Percentiles rank a stretch among this genome's conserved stretches.
These are phyloP conservation scores for Leccinum barrowsii DNA, from an alignment of 768 basidiomycete genomes.

Conservation along the genomic window DNA sequence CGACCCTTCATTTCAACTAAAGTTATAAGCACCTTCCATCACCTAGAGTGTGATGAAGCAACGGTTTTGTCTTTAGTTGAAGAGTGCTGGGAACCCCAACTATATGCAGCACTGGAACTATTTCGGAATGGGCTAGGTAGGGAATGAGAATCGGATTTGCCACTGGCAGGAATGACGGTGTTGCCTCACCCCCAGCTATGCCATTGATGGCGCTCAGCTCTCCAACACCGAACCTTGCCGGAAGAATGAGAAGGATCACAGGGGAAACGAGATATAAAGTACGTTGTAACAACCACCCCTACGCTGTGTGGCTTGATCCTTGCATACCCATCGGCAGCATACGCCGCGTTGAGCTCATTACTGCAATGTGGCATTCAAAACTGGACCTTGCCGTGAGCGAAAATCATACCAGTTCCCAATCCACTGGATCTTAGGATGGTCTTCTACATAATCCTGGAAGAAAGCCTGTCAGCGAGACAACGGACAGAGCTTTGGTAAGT, in stretches of 20 bases:
- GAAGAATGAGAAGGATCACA: background rate
- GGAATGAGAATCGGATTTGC: conserved; percentile 1
- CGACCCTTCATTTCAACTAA: background rate
- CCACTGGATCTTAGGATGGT: conserved; percentile 76
- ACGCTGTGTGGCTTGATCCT: conserved; percentile 73
- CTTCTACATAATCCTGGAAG: conserved; percentile 75
- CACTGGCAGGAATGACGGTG: background rate
- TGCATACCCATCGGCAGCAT: conserved; percentile 93
- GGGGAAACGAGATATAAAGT: conserved; percentile 6
- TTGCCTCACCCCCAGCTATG: conserved; percentile 61
- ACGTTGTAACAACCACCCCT: conserved; percentile 79
- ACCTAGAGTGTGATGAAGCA: conserved; percentile 88
- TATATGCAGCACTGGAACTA: conserved; percentile 86
- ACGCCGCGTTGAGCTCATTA: conserved; percentile 83
- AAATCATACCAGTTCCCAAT: conserved; percentile 71
- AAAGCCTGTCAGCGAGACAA: background rate
- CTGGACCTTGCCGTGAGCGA: background rate
- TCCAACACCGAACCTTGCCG: conserved; percentile 81
- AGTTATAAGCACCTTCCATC: conserved; percentile 55
- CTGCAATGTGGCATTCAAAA: conserved; percentile 34
- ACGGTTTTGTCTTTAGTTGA: conserved; percentile 66
- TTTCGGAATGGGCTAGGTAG: conserved; percentile 69
- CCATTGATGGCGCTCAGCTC: conserved; percentile 87
- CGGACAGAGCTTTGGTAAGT: background rate
- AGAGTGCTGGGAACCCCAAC: conserved; percentile 77